Percentiles rank a stretch among this genome's conserved stretches.
These are phyloP conservation scores for Juncus inflexus DNA, from an alignment of 176 grass and related monocot genomes.

Conservation along the genomic window DNA sequence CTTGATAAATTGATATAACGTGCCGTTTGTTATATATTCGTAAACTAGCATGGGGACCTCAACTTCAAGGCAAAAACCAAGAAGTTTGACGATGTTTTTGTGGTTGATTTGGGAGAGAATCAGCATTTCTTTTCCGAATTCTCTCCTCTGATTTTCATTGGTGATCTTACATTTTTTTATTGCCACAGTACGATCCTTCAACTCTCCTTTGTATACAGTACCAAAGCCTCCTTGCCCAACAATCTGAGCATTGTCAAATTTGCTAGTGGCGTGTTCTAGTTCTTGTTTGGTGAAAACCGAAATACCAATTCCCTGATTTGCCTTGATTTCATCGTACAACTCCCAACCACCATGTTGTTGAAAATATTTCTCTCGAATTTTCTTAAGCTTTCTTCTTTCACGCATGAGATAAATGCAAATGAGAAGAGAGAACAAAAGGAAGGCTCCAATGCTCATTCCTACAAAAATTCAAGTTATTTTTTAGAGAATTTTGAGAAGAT, in stretches of 20 bases:
- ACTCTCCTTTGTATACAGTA: slow-evolving; percentile 27
- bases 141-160: slow-evolving; percentile 6
- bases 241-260: slow-evolving; percentile 12
- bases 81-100: slow-evolving; percentile 30
- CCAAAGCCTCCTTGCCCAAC: slow-evolving; percentile 29
- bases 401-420: slow-evolving; percentile 2
- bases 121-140: slow-evolving; percentile 33
- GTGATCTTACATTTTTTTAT: slow-evolving; percentile 34
- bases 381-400: slow-evolving; percentile 33
- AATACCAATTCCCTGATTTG: slow-evolving; percentile 14
- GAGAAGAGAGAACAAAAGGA: not conserved
- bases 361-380: slow-evolving; percentile 33
- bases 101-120: slow-evolving; percentile 39
- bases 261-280: slow-evolving; percentile 26
- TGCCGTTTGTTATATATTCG: slow-evolving; percentile 32
- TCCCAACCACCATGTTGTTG: slow-evolving; percentile 30
- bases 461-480: not conserved
- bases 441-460: not conserved
- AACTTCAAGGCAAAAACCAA: slow-evolving; percentile 37
- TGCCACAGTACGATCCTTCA: slow-evolving; percentile 1
- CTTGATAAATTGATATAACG: slow-evolving; percentile 34
- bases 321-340: slow-evolving; percentile 23
- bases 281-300: slow-evolving; percentile 29
- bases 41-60: slow-evolving; percentile 37
- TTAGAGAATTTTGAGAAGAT: not conserved